These are phyloP conservation scores for Verruconis gallopava DNA, from an alignment of 2,329 filamentous ascomycete genomes.

Conservation along the genomic window DNA sequence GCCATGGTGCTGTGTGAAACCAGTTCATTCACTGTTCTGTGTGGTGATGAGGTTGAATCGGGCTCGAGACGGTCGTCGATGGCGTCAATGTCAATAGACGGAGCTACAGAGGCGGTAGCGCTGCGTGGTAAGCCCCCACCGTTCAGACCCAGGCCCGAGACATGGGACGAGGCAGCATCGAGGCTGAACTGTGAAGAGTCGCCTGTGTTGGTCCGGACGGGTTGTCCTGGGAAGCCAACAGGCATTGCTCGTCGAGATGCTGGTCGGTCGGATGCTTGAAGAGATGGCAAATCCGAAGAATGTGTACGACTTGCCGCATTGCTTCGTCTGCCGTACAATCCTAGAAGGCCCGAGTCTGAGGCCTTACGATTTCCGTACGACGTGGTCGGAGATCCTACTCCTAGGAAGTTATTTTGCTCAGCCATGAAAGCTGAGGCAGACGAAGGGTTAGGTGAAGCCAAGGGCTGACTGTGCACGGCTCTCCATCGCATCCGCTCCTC, in stretches of 20 bases:
- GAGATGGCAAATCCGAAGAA: constrained; percentile 14
- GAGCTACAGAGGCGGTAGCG: constrained; percentile 26
- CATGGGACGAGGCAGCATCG: constrained; percentile 17
- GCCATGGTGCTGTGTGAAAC: constrained; percentile 80
- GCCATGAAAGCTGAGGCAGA: neutral
- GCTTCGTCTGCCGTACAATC: constrained; percentile 21
- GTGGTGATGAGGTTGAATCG: constrained; percentile 42
- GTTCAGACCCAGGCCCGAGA: constrained; percentile 20
- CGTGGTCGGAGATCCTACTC: constrained; percentile 23
- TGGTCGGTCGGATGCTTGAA: constrained; percentile 11
- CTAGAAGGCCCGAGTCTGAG: constrained; percentile 22
- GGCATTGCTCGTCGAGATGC: constrained; percentile 21
- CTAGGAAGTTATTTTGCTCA: constrained; percentile 17
- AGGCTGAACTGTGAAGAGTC: constrained; percentile 12
- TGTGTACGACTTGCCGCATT: constrained; percentile 11
- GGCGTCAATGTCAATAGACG: constrained; percentile 31
- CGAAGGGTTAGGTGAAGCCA: constrained; percentile 6
- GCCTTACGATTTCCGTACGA: constrained; percentile 25
- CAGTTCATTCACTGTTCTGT: constrained; percentile 58
- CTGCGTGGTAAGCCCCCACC: constrained; percentile 14
- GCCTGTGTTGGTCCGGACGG: constrained; percentile 12
- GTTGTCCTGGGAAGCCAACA: constrained; percentile 12
- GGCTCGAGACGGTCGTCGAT: constrained; percentile 39
- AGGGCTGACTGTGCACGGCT: constrained; percentile 25
- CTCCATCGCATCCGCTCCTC: constrained; percentile 52